phyloP scores from a whole-genome alignment of 2,329 filamentous ascomycete species.

The Sphaerostilbella broomeana region DNA sequence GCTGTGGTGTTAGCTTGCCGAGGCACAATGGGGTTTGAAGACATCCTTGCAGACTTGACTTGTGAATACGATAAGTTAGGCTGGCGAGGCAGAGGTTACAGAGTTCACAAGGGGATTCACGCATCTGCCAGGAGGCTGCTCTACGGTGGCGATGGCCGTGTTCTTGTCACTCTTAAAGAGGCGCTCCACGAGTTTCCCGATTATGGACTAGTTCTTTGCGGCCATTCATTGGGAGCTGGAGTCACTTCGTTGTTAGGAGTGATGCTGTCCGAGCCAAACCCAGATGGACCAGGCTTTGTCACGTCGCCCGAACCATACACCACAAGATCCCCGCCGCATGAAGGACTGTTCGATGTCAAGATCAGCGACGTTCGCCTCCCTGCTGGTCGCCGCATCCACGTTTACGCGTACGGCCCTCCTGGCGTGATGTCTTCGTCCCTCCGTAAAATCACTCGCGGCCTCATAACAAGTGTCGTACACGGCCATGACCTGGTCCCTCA shows the following conservation, averaged over 20 bases:
- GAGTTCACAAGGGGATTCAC: slow-evolving; percentile 69
- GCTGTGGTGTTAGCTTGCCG: slow-evolving; percentile 67
- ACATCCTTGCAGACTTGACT: slow-evolving; percentile 66
- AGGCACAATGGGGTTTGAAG: slow-evolving; percentile 66
- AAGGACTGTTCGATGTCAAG: slow-evolving; percentile 21
- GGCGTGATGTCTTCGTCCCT: slow-evolving; percentile 65
- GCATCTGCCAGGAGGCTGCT: slow-evolving; percentile 62
- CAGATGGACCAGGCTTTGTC: slow-evolving; percentile 52
- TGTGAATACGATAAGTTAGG: slow-evolving; percentile 63
- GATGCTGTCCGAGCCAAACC: slow-evolving; percentile 60
- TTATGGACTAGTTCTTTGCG: slow-evolving; percentile 64
- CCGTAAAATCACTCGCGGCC: slow-evolving; percentile 61
- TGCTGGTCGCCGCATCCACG: slow-evolving; percentile 63
- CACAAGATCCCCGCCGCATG: slow-evolving; percentile 32
- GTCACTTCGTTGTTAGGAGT: slow-evolving; percentile 65
- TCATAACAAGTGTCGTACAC: slow-evolving; percentile 70
- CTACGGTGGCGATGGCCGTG: slow-evolving; percentile 59
- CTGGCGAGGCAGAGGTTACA: slow-evolving; percentile 59
- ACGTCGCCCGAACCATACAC: slow-evolving; percentile 48
- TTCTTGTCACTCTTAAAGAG: slow-evolving; percentile 59
- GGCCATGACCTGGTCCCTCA: slow-evolving; percentile 68
- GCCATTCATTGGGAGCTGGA: slow-evolving; percentile 62
- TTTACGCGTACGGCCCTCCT: slow-evolving; percentile 72
- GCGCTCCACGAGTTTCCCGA: slow-evolving; percentile 60
- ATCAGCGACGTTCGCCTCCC: slow-evolving; percentile 48